These are phyloP conservation scores for Apiotrichum gracile DNA, from an alignment of 1,284 basidiomycete species.

Conservation along the genomic window DNA sequence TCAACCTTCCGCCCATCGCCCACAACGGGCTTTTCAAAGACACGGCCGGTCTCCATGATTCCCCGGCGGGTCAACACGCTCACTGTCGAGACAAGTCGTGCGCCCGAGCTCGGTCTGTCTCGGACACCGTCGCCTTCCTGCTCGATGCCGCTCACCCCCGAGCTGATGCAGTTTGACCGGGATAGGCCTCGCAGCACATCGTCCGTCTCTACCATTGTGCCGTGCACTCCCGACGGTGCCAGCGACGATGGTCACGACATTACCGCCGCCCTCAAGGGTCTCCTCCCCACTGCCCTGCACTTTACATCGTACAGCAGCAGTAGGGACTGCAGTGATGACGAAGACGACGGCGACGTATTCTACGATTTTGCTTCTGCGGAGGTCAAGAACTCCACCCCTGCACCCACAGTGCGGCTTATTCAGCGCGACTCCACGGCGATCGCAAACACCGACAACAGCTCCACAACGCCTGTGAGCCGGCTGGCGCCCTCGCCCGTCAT, in stretches of 20 bases:
- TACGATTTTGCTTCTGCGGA: not conserved
- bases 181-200: not conserved
- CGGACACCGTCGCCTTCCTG: not conserved
- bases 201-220: not conserved
- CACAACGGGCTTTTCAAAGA: not conserved
- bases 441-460: not conserved
- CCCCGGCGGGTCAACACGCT: not conserved
- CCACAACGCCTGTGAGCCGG: too few species aligned
- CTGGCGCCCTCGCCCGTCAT: not conserved
- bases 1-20: not conserved
- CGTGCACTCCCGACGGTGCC: not conserved
- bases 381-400: too few species aligned
- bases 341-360: not conserved
- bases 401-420: too few species aligned
- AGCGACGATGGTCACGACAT: not conserved
- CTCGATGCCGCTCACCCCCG: not conserved
- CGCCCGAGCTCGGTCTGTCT: not conserved
- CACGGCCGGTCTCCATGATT: not conserved
- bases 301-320: not conserved
- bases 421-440: too few species aligned
- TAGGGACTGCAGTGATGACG: not conserved
- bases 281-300: not conserved
- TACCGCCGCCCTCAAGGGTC: not conserved
- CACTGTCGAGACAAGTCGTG: not conserved
- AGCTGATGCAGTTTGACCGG: not conserved